Conservation (phyloP, 106 monocot species). For the Acanthochlamys bracteata region DNA sequence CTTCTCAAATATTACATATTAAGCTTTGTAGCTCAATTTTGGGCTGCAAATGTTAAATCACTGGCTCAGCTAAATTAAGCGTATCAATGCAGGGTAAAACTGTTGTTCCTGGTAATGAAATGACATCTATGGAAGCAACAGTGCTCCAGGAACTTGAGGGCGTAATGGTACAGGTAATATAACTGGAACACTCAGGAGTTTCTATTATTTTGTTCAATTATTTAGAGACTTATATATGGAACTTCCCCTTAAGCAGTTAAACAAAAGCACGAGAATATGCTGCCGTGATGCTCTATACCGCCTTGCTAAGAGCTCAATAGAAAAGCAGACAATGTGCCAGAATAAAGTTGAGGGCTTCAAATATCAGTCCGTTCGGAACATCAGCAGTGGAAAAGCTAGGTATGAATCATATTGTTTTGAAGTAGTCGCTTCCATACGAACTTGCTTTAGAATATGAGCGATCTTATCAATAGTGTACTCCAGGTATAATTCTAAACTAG, state of each 20-base stretch:
- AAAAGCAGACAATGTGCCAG: slow-evolving; percentile 1
- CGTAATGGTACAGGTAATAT: slow-evolving; percentile 31
- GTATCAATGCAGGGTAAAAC: background rate
- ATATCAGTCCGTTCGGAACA: background rate
- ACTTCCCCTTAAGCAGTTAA: slow-evolving; percentile 14
- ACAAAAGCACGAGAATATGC: slow-evolving; percentile 19
- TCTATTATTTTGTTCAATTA: background rate
- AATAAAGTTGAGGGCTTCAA: background rate
- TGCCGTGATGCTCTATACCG: slow-evolving; percentile 25
- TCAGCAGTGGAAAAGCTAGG: slow-evolving; percentile 6
- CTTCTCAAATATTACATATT: background rate
- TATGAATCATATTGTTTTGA: background rate
- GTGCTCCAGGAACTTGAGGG: slow-evolving; percentile 33
- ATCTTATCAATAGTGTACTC: no score
- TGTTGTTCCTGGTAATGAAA: slow-evolving; percentile 6
- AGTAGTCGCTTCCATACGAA: no score
- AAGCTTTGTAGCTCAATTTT: background rate
- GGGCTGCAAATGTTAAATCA: background rate
- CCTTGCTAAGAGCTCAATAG: slow-evolving; percentile 21
- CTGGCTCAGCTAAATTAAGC: background rate
- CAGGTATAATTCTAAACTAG: no score
- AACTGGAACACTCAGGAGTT: background rate
- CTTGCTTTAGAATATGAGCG: no score
- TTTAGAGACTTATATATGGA: background rate
- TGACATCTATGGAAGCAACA: slow-evolving; percentile 14